Evolutionary conservation across 2,329 filamentous ascomycete species (phyloP).

Genomic region (Aureobasidium sp.): DNA sequence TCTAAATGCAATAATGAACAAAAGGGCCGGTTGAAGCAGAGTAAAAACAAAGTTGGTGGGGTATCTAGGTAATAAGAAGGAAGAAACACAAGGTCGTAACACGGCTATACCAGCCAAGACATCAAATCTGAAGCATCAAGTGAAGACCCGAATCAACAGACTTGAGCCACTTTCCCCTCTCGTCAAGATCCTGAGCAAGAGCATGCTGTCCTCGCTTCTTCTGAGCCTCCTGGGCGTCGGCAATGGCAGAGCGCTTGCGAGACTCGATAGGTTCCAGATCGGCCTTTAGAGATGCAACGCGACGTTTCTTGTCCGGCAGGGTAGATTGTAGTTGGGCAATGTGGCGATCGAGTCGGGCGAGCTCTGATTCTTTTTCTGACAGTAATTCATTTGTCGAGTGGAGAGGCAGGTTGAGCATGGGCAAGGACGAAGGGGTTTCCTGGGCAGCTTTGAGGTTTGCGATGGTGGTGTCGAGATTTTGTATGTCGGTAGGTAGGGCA

Average conservation of each 20-base stretch:
- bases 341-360: conserved; percentile 33
- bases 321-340: conserved; percentile 47
- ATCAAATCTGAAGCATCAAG: conserved; percentile 50
- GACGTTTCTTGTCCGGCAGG: conserved; percentile 56
- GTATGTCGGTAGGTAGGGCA: conserved; percentile 43
- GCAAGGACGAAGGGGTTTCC: conserved; percentile 27
- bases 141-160: conserved; percentile 57
- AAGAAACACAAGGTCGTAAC: neutral
- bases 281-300: conserved; percentile 56
- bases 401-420: conserved; percentile 35
- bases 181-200: conserved; percentile 64
- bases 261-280: conserved; percentile 62
- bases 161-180: conserved; percentile 65
- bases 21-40: neutral
- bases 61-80: neutral
- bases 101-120: neutral
- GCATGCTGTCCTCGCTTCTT: conserved; percentile 53
- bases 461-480: conserved; percentile 42
- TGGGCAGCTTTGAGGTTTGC: conserved; percentile 33
- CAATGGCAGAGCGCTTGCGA: conserved; percentile 54
- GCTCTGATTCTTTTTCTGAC: conserved; percentile 31
- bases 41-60: neutral
- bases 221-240: conserved; percentile 62
- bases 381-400: conserved; percentile 34
- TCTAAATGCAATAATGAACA: neutral